Base-by-base conservation (phyloP, 2,329 filamentous ascomycete genomes). In the Calycina marina region DNA sequence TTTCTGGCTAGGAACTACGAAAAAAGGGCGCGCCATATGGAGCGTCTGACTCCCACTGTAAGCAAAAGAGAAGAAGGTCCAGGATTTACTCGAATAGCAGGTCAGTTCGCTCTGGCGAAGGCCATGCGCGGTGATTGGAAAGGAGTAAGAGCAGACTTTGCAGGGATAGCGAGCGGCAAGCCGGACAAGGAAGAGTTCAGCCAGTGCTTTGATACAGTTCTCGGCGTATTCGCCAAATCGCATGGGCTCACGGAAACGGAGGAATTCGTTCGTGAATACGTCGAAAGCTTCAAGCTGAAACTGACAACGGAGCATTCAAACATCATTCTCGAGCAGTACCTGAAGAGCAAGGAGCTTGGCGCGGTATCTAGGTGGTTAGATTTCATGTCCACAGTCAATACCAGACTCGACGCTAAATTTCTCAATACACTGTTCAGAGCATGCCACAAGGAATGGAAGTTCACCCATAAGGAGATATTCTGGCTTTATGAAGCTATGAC, bases 31-130 rank as follows among this genome's bases (percentile, higher is more conserved):
- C 28, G 30, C 6, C 16, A 36, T 11, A 22, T 26, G 2, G 34
- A 42, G 14, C 14, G 28, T 15, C 25, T 29, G 13, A n/a, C 14
- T 4, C 30, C 37, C 13, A 25, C 24, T 6, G 35, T 30, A 24
- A 14, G 31, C 18, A 17, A 31, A 27, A 10, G 9, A 13, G 3
- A 35, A 4, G 31, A 18, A 16, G 24, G 17, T 18, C 18, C 22
- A 22, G 13, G 25, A 5, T 27, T 49, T 28, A 6, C 44, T 10
- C 42, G 44, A n/a, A 49, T 49, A 5, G 38, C 41, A 33, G 49
- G 50, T 2, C 46, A 52, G 30, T 46, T 53, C 28, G 48, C 48
- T n/a, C 41, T 47, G 14, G 44, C 44, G 5, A 49, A 48, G 18
- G 52, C 51, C 9, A 42, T 44, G 37, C 42, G 38, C 13, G 34